phyloP scores from a whole-genome alignment of 768 basidiomycete genomes.

The Strobilomyces echinocephalus region DNA sequence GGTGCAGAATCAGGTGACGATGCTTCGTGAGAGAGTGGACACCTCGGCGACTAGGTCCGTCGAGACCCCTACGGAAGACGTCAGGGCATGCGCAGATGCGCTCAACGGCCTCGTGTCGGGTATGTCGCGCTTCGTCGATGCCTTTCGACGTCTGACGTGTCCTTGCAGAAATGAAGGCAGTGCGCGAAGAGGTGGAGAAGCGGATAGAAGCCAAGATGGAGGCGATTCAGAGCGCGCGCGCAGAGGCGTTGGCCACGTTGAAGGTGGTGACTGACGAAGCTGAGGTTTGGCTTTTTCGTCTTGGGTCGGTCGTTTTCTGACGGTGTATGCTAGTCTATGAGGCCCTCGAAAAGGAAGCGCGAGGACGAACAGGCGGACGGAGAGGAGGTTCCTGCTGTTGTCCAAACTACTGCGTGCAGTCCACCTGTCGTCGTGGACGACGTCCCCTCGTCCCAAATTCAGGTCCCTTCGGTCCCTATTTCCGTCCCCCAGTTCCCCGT shows the following conservation, averaged over 20 bases:
- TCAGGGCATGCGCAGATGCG: constrained; percentile 30
- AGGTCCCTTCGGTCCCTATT: constrained; percentile 3
- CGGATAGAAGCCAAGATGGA: constrained; percentile 46
- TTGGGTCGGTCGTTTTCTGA: constrained; percentile 18
- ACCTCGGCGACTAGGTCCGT: constrained; percentile 2
- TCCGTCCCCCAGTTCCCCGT: not conserved
- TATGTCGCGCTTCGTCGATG: constrained; percentile 18
- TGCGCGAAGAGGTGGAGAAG: constrained; percentile 40
- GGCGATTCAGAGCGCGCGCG: constrained; percentile 38
- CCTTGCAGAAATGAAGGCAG: constrained; percentile 40
- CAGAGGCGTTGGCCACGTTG: constrained; percentile 36
- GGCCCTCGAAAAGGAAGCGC: constrained; percentile 63
- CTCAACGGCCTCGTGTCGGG: constrained; percentile 41
- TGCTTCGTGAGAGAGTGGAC: constrained; percentile 21
- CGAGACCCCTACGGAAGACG: constrained; percentile 18
- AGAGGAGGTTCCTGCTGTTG: not conserved
- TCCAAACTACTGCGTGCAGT: not conserved
- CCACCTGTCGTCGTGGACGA: not conserved
- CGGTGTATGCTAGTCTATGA: constrained; percentile 25
- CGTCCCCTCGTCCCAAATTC: not conserved
- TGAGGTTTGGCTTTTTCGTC: constrained; percentile 21
- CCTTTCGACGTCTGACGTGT: not conserved
- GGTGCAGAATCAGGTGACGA: constrained; percentile 18
- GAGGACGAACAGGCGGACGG: constrained; percentile 34
- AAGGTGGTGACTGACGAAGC: constrained; percentile 33